Evolutionary conservation across 2,329 filamentous ascomycete species (phyloP), one percentile per base, ranked within the genome.

Genomic region (Taxawa tesnikishii): DNA sequence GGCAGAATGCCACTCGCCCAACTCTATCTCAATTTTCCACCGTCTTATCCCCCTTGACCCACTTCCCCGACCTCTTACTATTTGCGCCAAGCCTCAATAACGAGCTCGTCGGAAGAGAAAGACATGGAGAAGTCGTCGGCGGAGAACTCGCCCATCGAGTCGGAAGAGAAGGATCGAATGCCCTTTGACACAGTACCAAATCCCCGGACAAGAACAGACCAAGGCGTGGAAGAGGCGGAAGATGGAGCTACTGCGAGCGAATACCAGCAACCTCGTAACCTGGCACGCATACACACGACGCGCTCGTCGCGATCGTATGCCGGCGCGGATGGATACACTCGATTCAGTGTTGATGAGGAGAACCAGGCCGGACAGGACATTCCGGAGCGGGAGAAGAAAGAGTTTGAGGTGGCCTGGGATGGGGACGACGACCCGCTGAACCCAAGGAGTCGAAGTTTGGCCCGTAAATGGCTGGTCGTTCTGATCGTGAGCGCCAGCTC

Each of bases 391-490:
- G n/a, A n/a, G n/a, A n/a, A n/a, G n/a, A 59, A 66, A 32, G 58
- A 60, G 3, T 87, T 73, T 45, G 69, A 83, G 39, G 84, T 96
- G 13, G 56, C 56, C 5, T 94, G 81, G 70, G 79, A 88, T 24
- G 73, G 72, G 4, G 76, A 84, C 36, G 58, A 63, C 29, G 87
- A 94, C 50, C 77, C 80, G 0, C 51, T 73, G 54, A 81, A 78
- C 45, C 87, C 87, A 1, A 73, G 79, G 37, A 83, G 72, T 51
- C 75, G 83, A 61, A 59, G 56, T 11, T 37, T 33, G 25, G 31
- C 36, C n/a, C 70, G 73, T 39, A 87, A 87, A 50, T 94, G 88
- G 88, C 35, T 75, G 17, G 78, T 94, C 39, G 75, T 87, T 1
- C 43, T 75, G 21, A 79, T 94, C 36, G 68, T 85, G n/a, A 75